Conservation (phyloP, 306 rosid genomes). For the Castanea crenata region DNA sequence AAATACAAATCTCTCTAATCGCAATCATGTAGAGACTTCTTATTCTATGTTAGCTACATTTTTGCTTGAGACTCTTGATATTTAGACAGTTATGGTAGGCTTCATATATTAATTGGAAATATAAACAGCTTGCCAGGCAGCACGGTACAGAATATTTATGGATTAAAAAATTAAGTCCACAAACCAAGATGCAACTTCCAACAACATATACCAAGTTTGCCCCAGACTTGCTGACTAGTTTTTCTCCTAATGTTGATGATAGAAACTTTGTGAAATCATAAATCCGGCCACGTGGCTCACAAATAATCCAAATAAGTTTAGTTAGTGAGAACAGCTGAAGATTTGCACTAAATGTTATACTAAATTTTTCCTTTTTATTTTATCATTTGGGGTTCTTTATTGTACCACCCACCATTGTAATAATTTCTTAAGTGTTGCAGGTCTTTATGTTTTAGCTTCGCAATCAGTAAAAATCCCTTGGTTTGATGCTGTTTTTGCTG, state of each 20-base stretch:
- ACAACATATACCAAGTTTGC: not conserved
- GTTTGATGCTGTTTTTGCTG: conserved; percentile 93
- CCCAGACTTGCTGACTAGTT: not conserved
- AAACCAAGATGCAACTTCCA: not conserved
- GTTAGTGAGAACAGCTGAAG: not conserved
- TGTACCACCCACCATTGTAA: conserved; percentile 9
- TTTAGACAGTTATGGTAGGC: not conserved
- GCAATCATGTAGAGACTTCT: not conserved
- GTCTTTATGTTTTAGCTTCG: conserved; percentile 87
- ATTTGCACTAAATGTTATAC: conserved; percentile 8
- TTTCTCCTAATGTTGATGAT: not conserved
- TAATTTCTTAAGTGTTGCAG: conserved; percentile 38
- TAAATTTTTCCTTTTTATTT: conserved; percentile 6
- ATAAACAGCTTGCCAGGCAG: not conserved
- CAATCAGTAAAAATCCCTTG: conserved; percentile 90
- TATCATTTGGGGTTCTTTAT: conserved; percentile 9
- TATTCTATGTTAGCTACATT: not conserved
- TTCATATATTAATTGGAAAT: not conserved
- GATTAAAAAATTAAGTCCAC: not conserved
- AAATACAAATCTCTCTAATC: not conserved
- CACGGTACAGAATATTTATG: not conserved
- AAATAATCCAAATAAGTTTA: conserved; percentile 15
- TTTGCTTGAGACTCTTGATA: not conserved
- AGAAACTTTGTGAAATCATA: conserved; percentile 14
- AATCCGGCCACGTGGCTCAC: conserved; percentile 6